A percentile compares a stretch with the other conserved stretches of the same genome.
Evolutionary conservation across 2,329 filamentous ascomycete genomes (phyloP).

Genomic region (Botrytis medusae): DNA sequence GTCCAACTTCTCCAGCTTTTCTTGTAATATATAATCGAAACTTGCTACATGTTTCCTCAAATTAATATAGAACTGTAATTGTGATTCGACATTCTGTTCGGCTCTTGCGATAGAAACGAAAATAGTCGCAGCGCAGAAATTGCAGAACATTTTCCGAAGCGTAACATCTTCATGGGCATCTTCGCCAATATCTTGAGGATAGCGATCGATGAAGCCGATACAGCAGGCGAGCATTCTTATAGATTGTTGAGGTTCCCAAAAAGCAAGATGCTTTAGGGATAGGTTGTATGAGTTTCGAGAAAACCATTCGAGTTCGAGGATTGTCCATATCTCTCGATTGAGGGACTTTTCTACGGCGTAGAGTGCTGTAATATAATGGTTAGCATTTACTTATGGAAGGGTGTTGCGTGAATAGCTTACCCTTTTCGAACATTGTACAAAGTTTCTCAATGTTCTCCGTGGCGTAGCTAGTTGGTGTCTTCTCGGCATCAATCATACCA

Average conservation of each 20-base stretch:
- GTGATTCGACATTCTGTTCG: constrained; percentile 49
- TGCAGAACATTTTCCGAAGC: constrained; percentile 65
- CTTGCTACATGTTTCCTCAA: constrained; percentile 59
- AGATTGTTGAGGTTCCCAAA: constrained; percentile 54
- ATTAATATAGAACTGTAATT: constrained; percentile 61
- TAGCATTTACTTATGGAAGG: neutral
- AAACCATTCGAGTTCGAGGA: constrained; percentile 78
- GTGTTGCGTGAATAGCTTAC: constrained; percentile 36
- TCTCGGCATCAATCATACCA: constrained; percentile 43
- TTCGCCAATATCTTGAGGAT: constrained; percentile 49
- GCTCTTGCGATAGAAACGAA: constrained; percentile 53
- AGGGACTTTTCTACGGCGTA: constrained; percentile 45
- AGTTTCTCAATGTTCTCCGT: constrained; percentile 47
- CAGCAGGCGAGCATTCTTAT: constrained; percentile 57
- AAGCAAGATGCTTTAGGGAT: constrained; percentile 59
- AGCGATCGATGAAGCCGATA: constrained; percentile 51
- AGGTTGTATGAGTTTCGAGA: constrained; percentile 79
- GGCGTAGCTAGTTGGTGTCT: neutral
- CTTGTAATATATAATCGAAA: constrained; percentile 53
- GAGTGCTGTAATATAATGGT: constrained; percentile 31
- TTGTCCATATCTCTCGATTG: constrained; percentile 50
- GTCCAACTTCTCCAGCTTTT: constrained; percentile 44
- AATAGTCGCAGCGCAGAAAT: constrained; percentile 62
- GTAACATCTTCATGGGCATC: constrained; percentile 49
- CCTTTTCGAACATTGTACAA: constrained; percentile 54